Conservation (phyloP, 176 grass and related monocot genomes). For the Carex littledalei region DNA sequence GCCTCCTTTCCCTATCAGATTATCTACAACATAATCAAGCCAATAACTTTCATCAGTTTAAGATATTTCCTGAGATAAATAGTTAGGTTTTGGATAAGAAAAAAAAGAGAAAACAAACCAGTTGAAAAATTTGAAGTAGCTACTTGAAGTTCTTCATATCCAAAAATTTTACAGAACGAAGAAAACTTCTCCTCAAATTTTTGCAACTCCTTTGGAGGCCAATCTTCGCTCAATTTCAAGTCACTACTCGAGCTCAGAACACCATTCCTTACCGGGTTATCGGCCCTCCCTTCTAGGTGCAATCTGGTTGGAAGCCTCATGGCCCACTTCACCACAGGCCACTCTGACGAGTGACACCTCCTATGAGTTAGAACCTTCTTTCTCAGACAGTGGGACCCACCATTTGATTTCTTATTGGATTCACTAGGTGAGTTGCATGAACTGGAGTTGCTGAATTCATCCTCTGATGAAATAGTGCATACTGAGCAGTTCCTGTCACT, state of each 20-base stretch:
- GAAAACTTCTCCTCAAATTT: constrained; percentile 63
- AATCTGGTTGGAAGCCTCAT: constrained; percentile 61
- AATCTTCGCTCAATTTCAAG: constrained; percentile 22
- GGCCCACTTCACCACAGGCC: constrained; percentile 68
- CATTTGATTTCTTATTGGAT: constrained; percentile 9
- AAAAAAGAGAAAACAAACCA: constrained; percentile 34
- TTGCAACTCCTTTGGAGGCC: constrained; percentile 58
- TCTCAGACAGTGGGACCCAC: constrained; percentile 16
- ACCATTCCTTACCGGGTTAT: constrained; percentile 29
- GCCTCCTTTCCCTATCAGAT: constrained; percentile 91
- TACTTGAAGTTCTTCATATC: constrained; percentile 50
- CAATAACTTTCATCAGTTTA: background rate
- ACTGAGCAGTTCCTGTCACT: constrained; percentile 6
- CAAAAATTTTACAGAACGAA: constrained; percentile 55
- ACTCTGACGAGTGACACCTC: constrained; percentile 60
- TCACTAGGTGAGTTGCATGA: constrained; percentile 31
- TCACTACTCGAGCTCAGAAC: background rate
- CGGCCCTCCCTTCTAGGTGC: constrained; percentile 48
- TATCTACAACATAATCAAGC: constrained; percentile 42
- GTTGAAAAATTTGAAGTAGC: constrained; percentile 76
- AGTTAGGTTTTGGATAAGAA: background rate
- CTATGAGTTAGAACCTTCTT: constrained; percentile 58
- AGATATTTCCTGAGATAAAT: background rate
- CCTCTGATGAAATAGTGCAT: constrained; percentile 3
- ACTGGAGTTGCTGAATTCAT: constrained; percentile 15